Conservation (phyloP, 78 protist genomes). For the Chrysochromulina parva region DNA sequence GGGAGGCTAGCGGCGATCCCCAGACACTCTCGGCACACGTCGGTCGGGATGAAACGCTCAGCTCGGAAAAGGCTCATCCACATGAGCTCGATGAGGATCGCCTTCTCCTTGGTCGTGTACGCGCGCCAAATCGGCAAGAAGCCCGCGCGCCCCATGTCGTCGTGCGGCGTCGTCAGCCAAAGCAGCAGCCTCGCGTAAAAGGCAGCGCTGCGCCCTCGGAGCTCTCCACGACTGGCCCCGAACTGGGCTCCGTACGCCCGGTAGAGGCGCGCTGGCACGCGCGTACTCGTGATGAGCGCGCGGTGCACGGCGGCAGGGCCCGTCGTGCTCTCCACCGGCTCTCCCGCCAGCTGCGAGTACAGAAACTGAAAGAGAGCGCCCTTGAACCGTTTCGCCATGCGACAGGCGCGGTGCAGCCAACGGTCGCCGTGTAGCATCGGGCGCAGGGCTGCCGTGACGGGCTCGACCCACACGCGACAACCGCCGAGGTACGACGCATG, state of each 20-base stretch:
- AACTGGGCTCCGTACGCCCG: conserved; percentile 1
- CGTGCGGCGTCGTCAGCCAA: not conserved
- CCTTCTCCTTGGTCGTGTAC: not conserved
- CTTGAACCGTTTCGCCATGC: not conserved
- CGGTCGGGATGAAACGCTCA: not conserved
- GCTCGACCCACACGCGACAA: conserved; percentile 6
- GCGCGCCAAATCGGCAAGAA: not conserved
- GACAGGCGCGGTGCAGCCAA: not conserved
- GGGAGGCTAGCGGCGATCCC: not conserved
- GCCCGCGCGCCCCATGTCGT: not conserved
- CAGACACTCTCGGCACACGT: not conserved
- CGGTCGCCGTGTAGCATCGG: conserved; percentile 20
- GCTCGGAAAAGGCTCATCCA: not conserved
- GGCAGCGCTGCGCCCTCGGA: not conserved
- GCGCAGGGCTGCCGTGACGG: not conserved
- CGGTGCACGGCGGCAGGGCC: too few relatives aligned
- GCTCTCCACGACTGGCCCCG: not conserved
- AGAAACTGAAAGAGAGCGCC: not conserved
- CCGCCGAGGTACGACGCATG: not conserved
- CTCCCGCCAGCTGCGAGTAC: not conserved
- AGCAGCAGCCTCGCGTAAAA: not conserved
- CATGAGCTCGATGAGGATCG: not conserved
- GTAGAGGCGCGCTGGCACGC: not conserved
- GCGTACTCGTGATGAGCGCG: not conserved
- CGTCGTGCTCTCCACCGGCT: too few relatives aligned